These are phyloP conservation scores for Mycena belliarum DNA, from an alignment of 768 basidiomycete genomes.

Conservation along the genomic window DNA sequence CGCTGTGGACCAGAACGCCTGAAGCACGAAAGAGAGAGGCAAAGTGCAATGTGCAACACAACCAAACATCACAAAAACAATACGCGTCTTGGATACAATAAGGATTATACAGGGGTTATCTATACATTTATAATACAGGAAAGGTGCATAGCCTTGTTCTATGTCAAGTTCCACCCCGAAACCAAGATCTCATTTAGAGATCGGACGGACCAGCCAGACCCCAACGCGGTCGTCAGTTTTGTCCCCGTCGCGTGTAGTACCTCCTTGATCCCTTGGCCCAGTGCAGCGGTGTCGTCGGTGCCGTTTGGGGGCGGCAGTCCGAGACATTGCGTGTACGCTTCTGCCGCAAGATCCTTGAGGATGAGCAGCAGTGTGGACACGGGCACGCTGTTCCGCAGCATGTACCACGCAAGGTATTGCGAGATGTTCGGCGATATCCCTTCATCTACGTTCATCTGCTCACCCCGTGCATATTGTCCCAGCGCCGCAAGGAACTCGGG, in stretches of 20 bases:
- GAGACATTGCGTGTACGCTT: constrained; percentile 61
- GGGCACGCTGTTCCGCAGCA: constrained; percentile 68
- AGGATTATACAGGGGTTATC: too few species aligned
- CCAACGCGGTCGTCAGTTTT: constrained; percentile 71
- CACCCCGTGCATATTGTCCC: constrained; percentile 58
- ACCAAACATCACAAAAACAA: not conserved
- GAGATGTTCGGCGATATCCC: constrained; percentile 30
- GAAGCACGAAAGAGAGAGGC: not conserved
- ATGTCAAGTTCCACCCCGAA: constrained; percentile 44
- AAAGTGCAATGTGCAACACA: not conserved
- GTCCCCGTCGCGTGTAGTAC: constrained; percentile 85
- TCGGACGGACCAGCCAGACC: constrained; percentile 72
- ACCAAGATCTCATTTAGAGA: constrained; percentile 67
- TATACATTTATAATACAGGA: not conserved
- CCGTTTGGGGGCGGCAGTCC: constrained; percentile 53
- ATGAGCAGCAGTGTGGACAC: constrained; percentile 66
- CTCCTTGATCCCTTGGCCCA: constrained; percentile 69
- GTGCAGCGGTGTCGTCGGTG: constrained; percentile 34
- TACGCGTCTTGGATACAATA: not conserved
- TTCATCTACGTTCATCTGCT: constrained; percentile 34
- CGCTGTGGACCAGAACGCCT: not conserved
- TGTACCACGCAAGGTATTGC: constrained; percentile 66
- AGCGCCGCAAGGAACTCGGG: constrained; percentile 47
- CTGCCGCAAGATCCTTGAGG: constrained; percentile 59
- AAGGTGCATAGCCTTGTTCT: too few species aligned